phyloP scores from a whole-genome alignment of 1,139 yeast species.

The Scheffersomyces cryptocercus region DNA sequence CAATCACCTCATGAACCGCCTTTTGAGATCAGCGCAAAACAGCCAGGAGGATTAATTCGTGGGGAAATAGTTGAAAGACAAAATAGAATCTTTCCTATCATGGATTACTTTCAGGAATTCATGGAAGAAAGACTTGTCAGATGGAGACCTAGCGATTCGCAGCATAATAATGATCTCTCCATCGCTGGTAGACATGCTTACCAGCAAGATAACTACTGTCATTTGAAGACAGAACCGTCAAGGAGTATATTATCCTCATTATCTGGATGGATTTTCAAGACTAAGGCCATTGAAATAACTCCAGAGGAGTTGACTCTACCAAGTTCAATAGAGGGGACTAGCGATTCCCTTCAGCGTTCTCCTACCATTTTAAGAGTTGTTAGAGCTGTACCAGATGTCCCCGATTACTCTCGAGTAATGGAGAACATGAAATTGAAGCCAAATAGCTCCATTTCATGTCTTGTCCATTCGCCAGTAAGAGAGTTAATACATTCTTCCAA shows the following conservation, averaged over 20 bases:
- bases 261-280: neutral
- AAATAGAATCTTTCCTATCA: slow-evolving; percentile 14
- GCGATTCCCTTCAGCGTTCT: neutral
- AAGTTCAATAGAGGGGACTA: neutral
- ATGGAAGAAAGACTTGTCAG: slow-evolving; percentile 55
- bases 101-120: slow-evolving; percentile 35
- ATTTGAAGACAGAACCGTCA: neutral
- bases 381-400: neutral
- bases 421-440: neutral
- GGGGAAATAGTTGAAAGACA: slow-evolving; percentile 4
- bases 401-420: neutral
- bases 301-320: neutral
- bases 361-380: neutral
- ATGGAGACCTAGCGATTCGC: slow-evolving; percentile 54
- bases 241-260: neutral
- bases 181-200: slow-evolving; percentile 45
- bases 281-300: neutral
- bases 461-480: neutral
- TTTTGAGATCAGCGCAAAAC: neutral
- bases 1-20: slow-evolving; percentile 11
- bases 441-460: neutral
- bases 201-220: slow-evolving; percentile 14
- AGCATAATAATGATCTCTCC: slow-evolving; percentile 34
- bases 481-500: too few species aligned
- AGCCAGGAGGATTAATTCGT: slow-evolving; percentile 1